Evolutionary conservation across 768 basidiomycete species (phyloP), one percentile per base, ranked within the genome.

Genomic region (Trametes cinnabarina): DNA sequence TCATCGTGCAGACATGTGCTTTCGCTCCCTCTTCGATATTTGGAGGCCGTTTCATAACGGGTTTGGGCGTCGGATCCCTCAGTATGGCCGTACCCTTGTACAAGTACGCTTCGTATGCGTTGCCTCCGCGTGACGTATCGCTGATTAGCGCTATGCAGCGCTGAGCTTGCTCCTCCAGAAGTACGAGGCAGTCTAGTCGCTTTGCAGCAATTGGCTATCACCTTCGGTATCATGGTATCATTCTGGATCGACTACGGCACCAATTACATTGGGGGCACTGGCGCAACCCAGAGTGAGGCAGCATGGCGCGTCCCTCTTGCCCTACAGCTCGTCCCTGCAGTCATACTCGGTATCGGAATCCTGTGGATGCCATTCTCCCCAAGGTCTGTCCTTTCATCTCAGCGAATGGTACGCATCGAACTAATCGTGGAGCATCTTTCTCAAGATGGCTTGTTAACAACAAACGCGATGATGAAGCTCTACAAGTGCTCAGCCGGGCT

Each of bases 51-150:
- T 90, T 89, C 63, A 72, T 92, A 51, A 90, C 88, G 49, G 90
- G 90, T 79, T 72, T 91, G 43, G 90, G 88, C 47, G 87, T 92
- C 17, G 90, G 90, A 11, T 88, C 88, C 3, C 74, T 92, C 20
- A 88, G 86, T 64, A 90, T 90, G 88, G 80, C 82, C n/a, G 89
- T 92, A 11, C 90, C 90, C 1, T 77, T 92, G 35, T 90, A 88
- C 77, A 91, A 91, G 70, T 69, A 17, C 44, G 67, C 61, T 1
- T 11, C 26, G 14, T 25, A 46, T 32, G 14, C 47, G n/a, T 14
- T 17, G n/a, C 26, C 22, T 12, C 35, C 25, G 44, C 26, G 57
- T 32, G 25, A 10, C n/a, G 19, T n/a, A 15, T 39, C n/a, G n/a
- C 51, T 57, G 32, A 40, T 37, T 6, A 17, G 7, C 35, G 15